Evolutionary conservation across 768 basidiomycete genomes (phyloP).

Genomic region (Russula olivacea): DNA sequence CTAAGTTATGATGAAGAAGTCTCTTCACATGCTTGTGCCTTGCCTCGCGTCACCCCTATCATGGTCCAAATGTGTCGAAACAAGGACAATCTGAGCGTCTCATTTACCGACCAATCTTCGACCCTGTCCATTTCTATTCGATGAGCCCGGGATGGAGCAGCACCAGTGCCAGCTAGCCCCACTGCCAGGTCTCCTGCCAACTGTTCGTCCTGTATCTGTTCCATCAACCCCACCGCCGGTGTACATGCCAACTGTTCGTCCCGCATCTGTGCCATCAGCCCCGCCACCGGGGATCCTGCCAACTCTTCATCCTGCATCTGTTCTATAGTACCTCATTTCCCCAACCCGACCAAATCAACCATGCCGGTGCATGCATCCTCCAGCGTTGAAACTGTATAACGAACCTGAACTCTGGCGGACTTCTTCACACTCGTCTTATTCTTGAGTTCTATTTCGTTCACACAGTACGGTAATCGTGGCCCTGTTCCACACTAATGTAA

Average conservation of each 20-base stretch:
- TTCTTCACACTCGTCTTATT: not conserved
- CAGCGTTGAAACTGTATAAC: not conserved
- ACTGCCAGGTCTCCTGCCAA: not conserved
- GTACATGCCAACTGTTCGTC: no score
- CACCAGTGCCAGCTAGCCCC: not conserved
- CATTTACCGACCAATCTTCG: no score
- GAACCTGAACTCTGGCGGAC: not conserved
- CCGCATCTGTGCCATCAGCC: not conserved
- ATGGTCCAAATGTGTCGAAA: no score
- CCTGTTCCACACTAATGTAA: no score
- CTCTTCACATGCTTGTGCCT: no score
- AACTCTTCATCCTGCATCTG: not conserved
- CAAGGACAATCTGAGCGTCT: no score
- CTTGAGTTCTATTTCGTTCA: no score
- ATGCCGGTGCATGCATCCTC: not conserved
- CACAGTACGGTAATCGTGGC: no score
- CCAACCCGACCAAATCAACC: constrained; percentile 13
- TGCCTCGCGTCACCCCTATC: no score
- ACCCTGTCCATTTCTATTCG: not conserved
- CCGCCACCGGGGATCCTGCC: not conserved
- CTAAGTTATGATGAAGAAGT: no score
- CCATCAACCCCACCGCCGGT: no score
- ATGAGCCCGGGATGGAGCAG: not conserved
- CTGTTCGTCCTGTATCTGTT: not conserved
- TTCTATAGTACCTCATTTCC: constrained; percentile 27